Percentiles rank a stretch among this genome's conserved stretches.
Conservation (phyloP, 495 filamentous ascomycete species). For the Aspergillus ellipticus region DNA sequence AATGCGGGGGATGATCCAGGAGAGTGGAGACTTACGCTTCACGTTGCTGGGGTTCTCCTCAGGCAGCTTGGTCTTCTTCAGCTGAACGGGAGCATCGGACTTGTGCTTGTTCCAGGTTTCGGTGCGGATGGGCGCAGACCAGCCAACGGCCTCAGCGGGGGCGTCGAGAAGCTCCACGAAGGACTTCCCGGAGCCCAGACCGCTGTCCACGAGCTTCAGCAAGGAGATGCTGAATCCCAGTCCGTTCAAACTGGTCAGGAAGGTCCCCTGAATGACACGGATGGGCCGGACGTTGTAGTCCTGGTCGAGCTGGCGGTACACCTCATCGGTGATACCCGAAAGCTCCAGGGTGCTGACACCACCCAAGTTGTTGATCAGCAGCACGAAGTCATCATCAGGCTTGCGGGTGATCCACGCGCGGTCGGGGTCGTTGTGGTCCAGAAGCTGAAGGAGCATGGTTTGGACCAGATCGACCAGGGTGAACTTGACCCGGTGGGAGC, state of each 20-base stretch:
- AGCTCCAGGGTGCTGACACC: constrained; percentile 85
- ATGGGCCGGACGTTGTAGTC: constrained; percentile 70
- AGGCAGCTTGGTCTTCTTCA: constrained; percentile 54
- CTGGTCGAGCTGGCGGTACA: constrained; percentile 68
- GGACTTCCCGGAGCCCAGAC: constrained; percentile 67
- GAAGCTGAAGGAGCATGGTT: constrained; percentile 76
- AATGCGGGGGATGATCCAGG: neutral
- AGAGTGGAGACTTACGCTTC: constrained; percentile 41
- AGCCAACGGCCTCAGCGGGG: constrained; percentile 79
- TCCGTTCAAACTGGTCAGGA: constrained; percentile 86
- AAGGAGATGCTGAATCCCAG: constrained; percentile 88
- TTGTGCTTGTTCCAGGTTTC: constrained; percentile 50
- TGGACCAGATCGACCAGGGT: constrained; percentile 67
- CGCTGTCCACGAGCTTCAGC: constrained; percentile 75
- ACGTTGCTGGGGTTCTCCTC: constrained; percentile 65
- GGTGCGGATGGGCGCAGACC: constrained; percentile 65
- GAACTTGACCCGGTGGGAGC: constrained; percentile 66
- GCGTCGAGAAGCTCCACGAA: constrained; percentile 88
- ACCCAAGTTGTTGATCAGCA: constrained; percentile 94
- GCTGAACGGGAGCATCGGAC: constrained; percentile 33
- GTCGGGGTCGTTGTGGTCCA: constrained; percentile 76
- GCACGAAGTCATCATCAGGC: constrained; percentile 57
- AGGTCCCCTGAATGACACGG: constrained; percentile 55
- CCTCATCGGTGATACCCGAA: constrained; percentile 83
- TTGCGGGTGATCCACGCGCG: constrained; percentile 72